Base-by-base conservation (phyloP, 805 yeast species). In the Ogataea methanolica region DNA sequence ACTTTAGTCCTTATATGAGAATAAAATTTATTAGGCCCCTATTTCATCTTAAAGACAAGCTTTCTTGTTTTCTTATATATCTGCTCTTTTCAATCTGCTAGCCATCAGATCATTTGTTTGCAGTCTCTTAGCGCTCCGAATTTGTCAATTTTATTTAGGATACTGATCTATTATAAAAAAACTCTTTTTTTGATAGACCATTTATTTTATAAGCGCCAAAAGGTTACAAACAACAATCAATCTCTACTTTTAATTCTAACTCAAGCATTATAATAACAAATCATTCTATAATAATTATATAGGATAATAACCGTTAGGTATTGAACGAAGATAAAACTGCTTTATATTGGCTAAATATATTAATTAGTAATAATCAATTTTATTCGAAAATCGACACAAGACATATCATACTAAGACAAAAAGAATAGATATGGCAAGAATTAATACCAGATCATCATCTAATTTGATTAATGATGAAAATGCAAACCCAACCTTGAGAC, bases 401-500 rank as follows among this genome's bases (percentile, higher is more conserved):
- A 37, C 45, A 46, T 39, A 46, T 17, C 34, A 43, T 5, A 29
- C 23, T 29, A 29, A 26, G 38, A 36, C 17, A 33, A 33, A 21
- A 16, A 36, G 8, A 6, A 4, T 12, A 7, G 33, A 40, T 35
- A 56, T 55, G 59, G 52, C 52, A 46, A 55, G 52, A 49, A 33
- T 52, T 16, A 48, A 53, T 6, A 47, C 48, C 43, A 60, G 58
- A 52, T 33, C 54, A 21, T 35, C 43, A 7, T 49, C 50, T 23
- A 45, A 45, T 34, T 46, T 42, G 16, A 1, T 36, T 15, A 55
- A 56, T 40, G 63, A 62, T 44, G 67, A 62, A 47, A 62, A 62
- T 41, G 52, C 51, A 12, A 42, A 23, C 15, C 51, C 51, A 31
- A 26, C 19, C 9, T 37, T 37, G 12, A 38, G 29, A 11, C 14